A percentile compares a stretch with the other conserved stretches of the same genome.
Evolutionary conservation across 2,329 filamentous ascomycete genomes (phyloP).

Genomic region (Microcera coccophila): DNA sequence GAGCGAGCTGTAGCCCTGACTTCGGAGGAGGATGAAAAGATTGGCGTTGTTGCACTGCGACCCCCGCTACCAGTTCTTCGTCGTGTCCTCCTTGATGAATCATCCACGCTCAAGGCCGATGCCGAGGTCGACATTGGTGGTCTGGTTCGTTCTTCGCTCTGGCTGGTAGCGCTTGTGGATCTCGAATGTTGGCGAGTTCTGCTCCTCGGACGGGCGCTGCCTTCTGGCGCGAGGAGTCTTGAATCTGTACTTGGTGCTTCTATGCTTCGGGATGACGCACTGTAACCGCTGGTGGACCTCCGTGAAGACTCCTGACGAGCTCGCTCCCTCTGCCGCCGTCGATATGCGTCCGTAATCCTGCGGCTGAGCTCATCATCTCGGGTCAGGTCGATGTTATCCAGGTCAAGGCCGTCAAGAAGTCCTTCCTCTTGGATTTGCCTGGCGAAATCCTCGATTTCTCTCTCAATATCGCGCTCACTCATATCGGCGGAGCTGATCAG

Average conservation of each 20-base stretch:
- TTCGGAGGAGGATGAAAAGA: slow-evolving; percentile 40
- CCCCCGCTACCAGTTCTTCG: slow-evolving; percentile 52
- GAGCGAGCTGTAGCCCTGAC: slow-evolving; percentile 55
- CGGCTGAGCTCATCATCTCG: slow-evolving; percentile 89
- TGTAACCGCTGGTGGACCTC: slow-evolving; percentile 36
- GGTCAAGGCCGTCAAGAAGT: slow-evolving; percentile 78
- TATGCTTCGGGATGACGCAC: slow-evolving; percentile 33
- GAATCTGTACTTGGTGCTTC: slow-evolving; percentile 23
- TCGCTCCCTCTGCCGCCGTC: slow-evolving; percentile 66
- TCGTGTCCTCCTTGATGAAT: slow-evolving; percentile 33
- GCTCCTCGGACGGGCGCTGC: slow-evolving; percentile 25
- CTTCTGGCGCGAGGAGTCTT: slow-evolving; percentile 27
- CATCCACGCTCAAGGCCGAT: slow-evolving; percentile 31
- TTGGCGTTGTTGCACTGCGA: slow-evolving; percentile 52
- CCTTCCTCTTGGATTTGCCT: slow-evolving; percentile 86
- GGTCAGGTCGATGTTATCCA: slow-evolving; percentile 77
- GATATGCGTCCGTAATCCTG: slow-evolving; percentile 83
- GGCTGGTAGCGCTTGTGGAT: slow-evolving; percentile 41
- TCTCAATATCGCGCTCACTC: slow-evolving; percentile 73
- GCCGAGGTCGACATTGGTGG: slow-evolving; percentile 39
- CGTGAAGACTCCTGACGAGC: slow-evolving; percentile 46
- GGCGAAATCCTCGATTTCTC: slow-evolving; percentile 86
- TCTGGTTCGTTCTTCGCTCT: slow-evolving; percentile 47
- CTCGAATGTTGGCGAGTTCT: slow-evolving; percentile 43
- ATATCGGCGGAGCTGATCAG: slow-evolving; percentile 76